Evolutionary conservation across 768 basidiomycete genomes (phyloP).

Genomic region (Lactifluus volemus): DNA sequence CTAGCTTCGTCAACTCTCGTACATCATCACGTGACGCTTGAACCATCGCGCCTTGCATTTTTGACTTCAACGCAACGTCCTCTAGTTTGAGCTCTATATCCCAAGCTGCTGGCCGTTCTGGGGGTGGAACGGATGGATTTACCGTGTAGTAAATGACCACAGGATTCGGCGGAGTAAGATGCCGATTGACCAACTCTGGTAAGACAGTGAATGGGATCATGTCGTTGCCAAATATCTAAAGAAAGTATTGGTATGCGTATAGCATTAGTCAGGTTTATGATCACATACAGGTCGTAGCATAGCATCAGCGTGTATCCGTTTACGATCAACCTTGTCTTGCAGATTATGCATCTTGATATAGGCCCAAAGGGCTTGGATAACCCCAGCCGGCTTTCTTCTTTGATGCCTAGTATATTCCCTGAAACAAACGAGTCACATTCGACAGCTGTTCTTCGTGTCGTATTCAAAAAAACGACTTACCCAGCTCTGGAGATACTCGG

Average conservation of each 20-base stretch:
- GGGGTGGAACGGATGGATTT: slow-evolving; percentile 50
- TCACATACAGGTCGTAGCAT: slow-evolving; percentile 49
- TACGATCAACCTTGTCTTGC: slow-evolving; percentile 75
- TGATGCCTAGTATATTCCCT: slow-evolving; percentile 65
- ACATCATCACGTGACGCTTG: slow-evolving; percentile 62
- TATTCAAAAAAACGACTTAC: slow-evolving; percentile 28
- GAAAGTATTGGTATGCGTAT: slow-evolving; percentile 1
- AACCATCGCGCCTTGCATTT: slow-evolving; percentile 61
- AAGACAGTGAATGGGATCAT: slow-evolving; percentile 67
- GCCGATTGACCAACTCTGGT: slow-evolving; percentile 79
- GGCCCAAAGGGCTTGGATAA: slow-evolving; percentile 83
- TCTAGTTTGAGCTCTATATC: slow-evolving; percentile 88
- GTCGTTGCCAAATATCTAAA: slow-evolving; percentile 64
- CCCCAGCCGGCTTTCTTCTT: slow-evolving; percentile 79
- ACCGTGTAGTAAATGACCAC: slow-evolving; percentile 70
- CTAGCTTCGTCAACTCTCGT: slow-evolving; percentile 59
- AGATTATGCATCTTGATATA: slow-evolving; percentile 80
- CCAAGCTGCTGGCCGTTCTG: slow-evolving; percentile 59
- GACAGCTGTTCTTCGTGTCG: background rate
- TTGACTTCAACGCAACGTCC: slow-evolving; percentile 61
- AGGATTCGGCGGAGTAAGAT: slow-evolving; percentile 69
- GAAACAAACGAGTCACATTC: background rate
- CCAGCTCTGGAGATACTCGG: slow-evolving; percentile 68
- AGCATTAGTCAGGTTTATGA: background rate
- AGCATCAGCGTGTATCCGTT: slow-evolving; percentile 61